phyloP scores from a whole-genome alignment of 108 stramenopile species.

The Skeletonema costatum region DNA sequence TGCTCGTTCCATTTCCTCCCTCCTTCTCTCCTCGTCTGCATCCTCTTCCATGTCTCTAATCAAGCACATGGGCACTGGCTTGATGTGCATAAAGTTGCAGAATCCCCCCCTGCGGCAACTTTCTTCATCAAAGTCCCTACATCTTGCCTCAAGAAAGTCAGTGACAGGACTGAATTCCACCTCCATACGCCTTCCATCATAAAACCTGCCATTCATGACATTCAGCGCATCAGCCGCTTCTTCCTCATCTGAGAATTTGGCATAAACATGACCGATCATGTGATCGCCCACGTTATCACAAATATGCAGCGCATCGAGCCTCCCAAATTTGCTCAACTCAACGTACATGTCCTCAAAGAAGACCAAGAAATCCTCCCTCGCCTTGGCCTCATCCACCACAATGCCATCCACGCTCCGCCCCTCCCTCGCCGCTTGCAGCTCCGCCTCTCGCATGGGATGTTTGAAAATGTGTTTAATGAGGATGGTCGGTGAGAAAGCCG shows the following conservation, averaged over 20 bases:
- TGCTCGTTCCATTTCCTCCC: conserved; percentile 38
- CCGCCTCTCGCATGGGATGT: conserved; percentile 83
- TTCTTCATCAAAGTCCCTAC: conserved; percentile 92
- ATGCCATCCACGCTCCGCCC: conserved; percentile 47
- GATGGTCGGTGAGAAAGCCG: conserved; percentile 94
- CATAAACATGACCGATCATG: conserved; percentile 94
- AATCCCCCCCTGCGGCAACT: conserved; percentile 88
- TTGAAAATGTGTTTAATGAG: conserved; percentile 95
- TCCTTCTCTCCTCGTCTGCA: conserved; percentile 58
- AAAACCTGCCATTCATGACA: conserved; percentile 90
- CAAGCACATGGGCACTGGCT: conserved; percentile 76
- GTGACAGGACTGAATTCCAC: conserved; percentile 96
- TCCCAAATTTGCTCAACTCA: conserved; percentile 94
- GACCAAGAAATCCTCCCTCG: conserved; percentile 83
- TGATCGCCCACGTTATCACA: conserved; percentile 99
- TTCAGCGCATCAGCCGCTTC: conserved; percentile 92
- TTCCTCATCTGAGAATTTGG: conserved; percentile 95
- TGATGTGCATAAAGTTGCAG: conserved; percentile 99
- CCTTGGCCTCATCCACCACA: conserved; percentile 65
- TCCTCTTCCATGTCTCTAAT: conserved; percentile 81
- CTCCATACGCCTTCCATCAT: conserved; percentile 88
- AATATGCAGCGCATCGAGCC: conserved; percentile 93
- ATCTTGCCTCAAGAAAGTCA: conserved; percentile 95
- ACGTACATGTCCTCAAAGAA: conserved; percentile 67
- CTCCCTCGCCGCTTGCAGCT: conserved; percentile 50